These are phyloP conservation scores for Fraxinus platypoda DNA, from an alignment of 305 asterid species.

Conservation along the genomic window DNA sequence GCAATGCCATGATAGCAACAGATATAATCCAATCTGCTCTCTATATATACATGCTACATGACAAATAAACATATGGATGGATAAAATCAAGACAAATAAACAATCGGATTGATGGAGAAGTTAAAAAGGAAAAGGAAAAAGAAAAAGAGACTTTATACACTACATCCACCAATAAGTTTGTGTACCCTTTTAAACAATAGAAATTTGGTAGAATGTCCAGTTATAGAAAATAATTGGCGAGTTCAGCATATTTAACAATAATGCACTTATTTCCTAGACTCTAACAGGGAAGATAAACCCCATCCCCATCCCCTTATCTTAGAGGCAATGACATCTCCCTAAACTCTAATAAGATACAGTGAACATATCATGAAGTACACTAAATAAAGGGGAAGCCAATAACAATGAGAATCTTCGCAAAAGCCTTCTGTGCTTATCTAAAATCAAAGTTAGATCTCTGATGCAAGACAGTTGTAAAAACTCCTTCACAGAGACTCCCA, in stretches of 20 bases:
- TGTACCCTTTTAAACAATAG: neutral
- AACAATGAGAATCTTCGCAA: neutral
- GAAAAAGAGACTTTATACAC: neutral
- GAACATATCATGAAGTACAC: neutral
- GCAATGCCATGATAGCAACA: neutral
- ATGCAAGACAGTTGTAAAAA: neutral
- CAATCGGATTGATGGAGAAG: constrained; percentile 7
- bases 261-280: neutral
- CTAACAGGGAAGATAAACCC: neutral
- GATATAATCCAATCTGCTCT: neutral
- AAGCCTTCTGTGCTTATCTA: neutral
- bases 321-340: neutral
- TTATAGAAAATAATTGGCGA: neutral
- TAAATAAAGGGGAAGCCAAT: constrained; percentile 6
- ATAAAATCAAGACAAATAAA: constrained; percentile 2
- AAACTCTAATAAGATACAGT: neutral
- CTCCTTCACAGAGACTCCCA: neutral
- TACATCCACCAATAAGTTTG: neutral
- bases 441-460: neutral
- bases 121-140: neutral
- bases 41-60: neutral
- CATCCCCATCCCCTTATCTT: neutral
- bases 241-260: neutral
- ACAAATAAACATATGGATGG: neutral
- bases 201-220: neutral